Evolutionary conservation across 139 green algal species (phyloP).

Genomic region (Microglena sp.): DNA sequence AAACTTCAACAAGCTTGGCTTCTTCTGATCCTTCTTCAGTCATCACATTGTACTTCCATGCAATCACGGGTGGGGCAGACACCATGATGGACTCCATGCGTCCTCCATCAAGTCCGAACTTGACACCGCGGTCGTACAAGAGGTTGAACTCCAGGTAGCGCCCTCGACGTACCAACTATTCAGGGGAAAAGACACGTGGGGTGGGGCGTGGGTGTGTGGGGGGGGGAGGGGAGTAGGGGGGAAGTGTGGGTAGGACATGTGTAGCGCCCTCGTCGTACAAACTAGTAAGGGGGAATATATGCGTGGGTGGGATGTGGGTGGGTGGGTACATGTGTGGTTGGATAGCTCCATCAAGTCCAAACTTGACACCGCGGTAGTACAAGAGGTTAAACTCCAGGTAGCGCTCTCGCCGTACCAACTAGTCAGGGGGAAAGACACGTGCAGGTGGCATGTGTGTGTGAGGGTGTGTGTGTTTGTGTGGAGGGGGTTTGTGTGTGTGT

Average conservation of each 20-base stretch:
- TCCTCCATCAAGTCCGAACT: constrained; percentile 76
- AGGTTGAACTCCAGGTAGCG: constrained; percentile 99
- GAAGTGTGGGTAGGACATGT: no score
- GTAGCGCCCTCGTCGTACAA: no score
- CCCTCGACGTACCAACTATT: constrained; percentile 63
- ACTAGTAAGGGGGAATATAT: no score
- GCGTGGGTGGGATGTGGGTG: no score
- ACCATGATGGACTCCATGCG: constrained; percentile 96
- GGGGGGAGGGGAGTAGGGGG: no score
- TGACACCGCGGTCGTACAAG: constrained; percentile 91
- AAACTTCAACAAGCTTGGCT: constrained; percentile 48
- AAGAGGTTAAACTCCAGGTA: constrained; percentile 99
- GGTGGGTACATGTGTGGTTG: no score
- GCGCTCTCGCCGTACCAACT: constrained; percentile 62
- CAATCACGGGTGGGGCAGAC: constrained; percentile 75
- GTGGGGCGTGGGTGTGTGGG: no score
- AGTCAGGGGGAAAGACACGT: no score
- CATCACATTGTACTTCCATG: constrained; percentile 73
- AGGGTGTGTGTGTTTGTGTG: no score
- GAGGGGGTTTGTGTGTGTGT: no score
- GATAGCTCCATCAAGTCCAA: constrained; percentile 77
- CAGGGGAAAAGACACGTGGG: no score
- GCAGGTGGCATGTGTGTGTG: no score
- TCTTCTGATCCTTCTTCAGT: constrained; percentile 51
- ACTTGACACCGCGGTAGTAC: constrained; percentile 89